Base-by-base conservation (phyloP, 164 flowering plant genomes). In the Warburgia ugandensis region DNA sequence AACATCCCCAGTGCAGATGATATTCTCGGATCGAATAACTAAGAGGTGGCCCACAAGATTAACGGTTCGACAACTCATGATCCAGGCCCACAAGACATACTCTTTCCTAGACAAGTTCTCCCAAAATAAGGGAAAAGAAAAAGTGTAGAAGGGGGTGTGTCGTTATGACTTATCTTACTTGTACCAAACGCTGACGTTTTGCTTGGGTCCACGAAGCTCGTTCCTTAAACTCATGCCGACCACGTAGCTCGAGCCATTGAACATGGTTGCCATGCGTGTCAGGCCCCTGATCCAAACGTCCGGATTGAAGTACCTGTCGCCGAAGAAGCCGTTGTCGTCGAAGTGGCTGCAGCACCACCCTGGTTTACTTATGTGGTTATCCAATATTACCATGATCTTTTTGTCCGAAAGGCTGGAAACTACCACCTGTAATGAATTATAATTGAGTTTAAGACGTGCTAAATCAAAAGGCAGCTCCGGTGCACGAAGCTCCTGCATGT, bases 191-290 rank as follows among this genome's bases (percentile, higher is more conserved):
- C 52, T 52, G 1, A 56, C 61, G 35, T 77, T 91, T 52, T 85
- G 84, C 61, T 51, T 81, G 4, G 83, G 67, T 4, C 98, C 96
- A 21, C 95, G 72, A 29, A 81, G 95, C 64, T 91, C 96, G 48
- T 91, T 91, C 65, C 98, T 79, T 49, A 87, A 60, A 68, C 96
- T 91, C 96, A 91, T 81, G 23, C 77, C 96, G 6, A 87, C 70
- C 5, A 91, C 91, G 68, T 77, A 62, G 21, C 64, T 6, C 9
- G 65, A 63, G 35, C 60, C 68, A 0, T 63, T 79, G 56, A 84
- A 90, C 61, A 81, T 40, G 37, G 77, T 67, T 29, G 95, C 97
- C 66, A 90, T 71, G 27, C 41, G 60, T 1, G 79, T 68, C 2
- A 90, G 69, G 13, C 95, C 95, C 29, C 52, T 50, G 46, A 86